Conservation (phyloP, 345 rosid genomes). For the Eucalyptus sideroxylon region DNA sequence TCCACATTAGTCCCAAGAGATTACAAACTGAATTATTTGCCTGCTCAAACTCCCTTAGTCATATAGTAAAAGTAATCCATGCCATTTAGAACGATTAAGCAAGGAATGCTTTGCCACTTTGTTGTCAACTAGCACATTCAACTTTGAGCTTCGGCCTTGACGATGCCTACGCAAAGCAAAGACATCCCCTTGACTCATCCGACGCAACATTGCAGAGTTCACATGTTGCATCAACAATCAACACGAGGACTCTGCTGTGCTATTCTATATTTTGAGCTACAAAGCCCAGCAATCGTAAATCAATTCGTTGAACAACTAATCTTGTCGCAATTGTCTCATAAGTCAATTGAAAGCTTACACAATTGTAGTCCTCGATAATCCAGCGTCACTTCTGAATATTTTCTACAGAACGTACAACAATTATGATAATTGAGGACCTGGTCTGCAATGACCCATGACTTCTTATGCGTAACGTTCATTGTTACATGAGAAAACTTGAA, state of each 20-base stretch:
- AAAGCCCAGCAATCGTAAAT: background rate
- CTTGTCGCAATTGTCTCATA: background rate
- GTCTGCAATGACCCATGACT: background rate
- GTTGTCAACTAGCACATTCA: background rate
- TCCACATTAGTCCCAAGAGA: background rate
- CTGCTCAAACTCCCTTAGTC: background rate
- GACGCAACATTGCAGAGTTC: background rate
- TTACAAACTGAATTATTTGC: background rate
- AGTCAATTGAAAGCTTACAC: background rate
- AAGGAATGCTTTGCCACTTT: background rate
- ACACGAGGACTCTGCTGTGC: background rate
- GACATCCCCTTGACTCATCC: background rate
- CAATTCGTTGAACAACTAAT: background rate
- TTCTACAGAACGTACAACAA: background rate
- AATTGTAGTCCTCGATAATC: background rate
- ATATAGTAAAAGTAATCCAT: background rate
- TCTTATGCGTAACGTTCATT: background rate
- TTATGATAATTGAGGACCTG: background rate
- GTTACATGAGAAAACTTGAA: background rate
- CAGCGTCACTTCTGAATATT: background rate
- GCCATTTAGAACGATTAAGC: background rate
- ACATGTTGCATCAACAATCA: background rate
- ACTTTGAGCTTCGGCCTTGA: background rate
- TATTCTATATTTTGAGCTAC: background rate
- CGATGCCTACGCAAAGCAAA: background rate